Percentiles rank a stretch among this genome's conserved stretches.
phyloP scores from a whole-genome alignment of 2,329 filamentous ascomycete species.

The Aureobasidium sp. region DNA sequence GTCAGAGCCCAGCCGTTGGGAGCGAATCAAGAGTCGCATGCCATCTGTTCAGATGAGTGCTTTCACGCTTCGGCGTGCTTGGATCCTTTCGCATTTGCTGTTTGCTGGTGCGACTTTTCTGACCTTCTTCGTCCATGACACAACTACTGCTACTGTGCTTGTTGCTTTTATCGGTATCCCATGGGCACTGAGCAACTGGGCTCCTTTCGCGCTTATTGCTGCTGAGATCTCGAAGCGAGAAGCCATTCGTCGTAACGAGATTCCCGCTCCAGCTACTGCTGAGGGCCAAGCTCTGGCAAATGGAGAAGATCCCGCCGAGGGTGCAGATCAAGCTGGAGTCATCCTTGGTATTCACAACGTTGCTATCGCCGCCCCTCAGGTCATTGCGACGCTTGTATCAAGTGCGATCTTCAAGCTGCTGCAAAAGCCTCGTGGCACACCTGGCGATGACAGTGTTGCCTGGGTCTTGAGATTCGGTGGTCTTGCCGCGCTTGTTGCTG shows the following conservation, averaged over 20 bases:
- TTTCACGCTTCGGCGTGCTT: constrained; percentile 79
- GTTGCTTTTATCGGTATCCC: constrained; percentile 80
- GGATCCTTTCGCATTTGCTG: constrained; percentile 78
- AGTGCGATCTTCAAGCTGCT: constrained; percentile 76
- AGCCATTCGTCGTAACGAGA: constrained; percentile 51
- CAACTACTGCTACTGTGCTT: constrained; percentile 65
- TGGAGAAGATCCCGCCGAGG: constrained; percentile 48
- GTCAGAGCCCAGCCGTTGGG: constrained; percentile 22
- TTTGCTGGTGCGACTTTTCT: constrained; percentile 76
- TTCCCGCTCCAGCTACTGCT: constrained; percentile 29
- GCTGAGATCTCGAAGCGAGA: constrained; percentile 84
- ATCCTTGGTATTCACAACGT: constrained; percentile 96
- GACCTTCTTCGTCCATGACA: constrained; percentile 69
- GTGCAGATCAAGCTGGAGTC: constrained; percentile 72
- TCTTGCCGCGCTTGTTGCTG: constrained; percentile 67
- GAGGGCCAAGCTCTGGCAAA: constrained; percentile 35
- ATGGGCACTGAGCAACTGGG: constrained; percentile 91
- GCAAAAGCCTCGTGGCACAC: constrained; percentile 78
- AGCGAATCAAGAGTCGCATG: constrained; percentile 11
- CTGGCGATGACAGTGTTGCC: constrained; percentile 79
- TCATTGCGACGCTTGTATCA: constrained; percentile 78
- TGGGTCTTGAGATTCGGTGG: constrained; percentile 84
- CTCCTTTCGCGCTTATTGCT: constrained; percentile 89
- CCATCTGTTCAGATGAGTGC: constrained; percentile 62
- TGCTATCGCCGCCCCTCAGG: constrained; percentile 83